Conservation (phyloP, 345 rosid species). For the Hypericum androsaemum region DNA sequence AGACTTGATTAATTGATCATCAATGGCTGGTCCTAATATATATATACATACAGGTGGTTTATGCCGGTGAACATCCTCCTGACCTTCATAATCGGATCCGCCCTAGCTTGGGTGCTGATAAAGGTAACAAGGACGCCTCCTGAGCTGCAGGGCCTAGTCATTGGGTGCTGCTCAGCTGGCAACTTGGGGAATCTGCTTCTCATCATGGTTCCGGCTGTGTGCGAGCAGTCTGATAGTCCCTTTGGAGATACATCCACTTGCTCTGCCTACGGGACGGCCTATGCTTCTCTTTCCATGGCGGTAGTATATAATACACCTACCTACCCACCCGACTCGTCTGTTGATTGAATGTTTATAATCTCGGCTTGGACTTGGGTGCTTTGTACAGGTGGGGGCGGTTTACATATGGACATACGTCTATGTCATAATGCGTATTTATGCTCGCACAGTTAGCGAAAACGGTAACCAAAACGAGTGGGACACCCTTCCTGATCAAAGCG, state of each 20-base stretch:
- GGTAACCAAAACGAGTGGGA: too few relatives aligned
- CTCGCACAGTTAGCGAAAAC: too few relatives aligned
- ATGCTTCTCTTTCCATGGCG: constrained; percentile 34
- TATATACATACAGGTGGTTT: constrained; percentile 42
- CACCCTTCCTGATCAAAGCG: too few relatives aligned
- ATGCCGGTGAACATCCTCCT: constrained; percentile 45
- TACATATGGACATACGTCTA: constrained; percentile 37
- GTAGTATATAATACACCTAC: constrained; percentile 15
- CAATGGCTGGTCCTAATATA: too few relatives aligned
- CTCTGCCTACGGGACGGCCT: constrained; percentile 18
- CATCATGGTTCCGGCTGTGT: constrained; percentile 28
- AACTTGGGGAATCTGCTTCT: constrained; percentile 27
- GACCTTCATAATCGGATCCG: constrained; percentile 26
- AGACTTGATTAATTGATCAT: too few relatives aligned
- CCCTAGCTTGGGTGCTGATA: constrained; percentile 30
- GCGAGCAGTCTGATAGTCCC: constrained; percentile 19
- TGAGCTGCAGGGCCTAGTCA: constrained; percentile 33
- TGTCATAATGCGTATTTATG: constrained; percentile 14
- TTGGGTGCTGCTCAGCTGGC: constrained; percentile 48
- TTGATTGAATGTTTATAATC: not conserved
- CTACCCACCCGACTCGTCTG: not conserved
- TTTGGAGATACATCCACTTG: constrained; percentile 21
- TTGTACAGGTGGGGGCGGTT: constrained; percentile 23
- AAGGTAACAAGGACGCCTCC: constrained; percentile 27
- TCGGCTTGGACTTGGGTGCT: not conserved